Conservation (phyloP, 257 asterid genomes). For the Asclepias syriaca region DNA sequence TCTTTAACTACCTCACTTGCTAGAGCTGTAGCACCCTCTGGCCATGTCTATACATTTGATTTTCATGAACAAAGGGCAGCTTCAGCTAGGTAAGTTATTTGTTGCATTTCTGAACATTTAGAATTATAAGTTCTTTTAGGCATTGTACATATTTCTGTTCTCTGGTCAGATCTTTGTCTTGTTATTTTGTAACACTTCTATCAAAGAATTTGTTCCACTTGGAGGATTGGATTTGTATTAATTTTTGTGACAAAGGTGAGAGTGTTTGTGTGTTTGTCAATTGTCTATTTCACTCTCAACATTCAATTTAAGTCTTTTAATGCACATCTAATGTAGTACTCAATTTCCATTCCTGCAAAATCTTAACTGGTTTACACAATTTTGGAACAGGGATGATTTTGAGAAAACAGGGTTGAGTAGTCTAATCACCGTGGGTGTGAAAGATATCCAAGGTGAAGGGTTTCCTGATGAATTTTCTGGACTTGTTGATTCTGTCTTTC, state of each 20-base stretch:
- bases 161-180: not conserved
- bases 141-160: not conserved
- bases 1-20: slow-evolving; percentile 88
- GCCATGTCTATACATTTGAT: slow-evolving; percentile 87
- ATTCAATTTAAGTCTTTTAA: not conserved
- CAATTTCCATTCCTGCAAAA: not conserved
- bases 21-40: slow-evolving; percentile 75
- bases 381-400: slow-evolving; percentile 68
- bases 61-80: slow-evolving; percentile 95
- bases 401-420: slow-evolving; percentile 68
- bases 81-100: slow-evolving; percentile 63
- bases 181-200: not conserved
- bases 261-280: not conserved
- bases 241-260: not conserved
- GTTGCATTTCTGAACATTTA: not conserved
- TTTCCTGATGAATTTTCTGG: slow-evolving; percentile 76
- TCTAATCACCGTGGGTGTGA: slow-evolving; percentile 78
- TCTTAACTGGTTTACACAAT: not conserved
- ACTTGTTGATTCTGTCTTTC: slow-evolving; percentile 73
- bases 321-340: not conserved
- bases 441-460: slow-evolving; percentile 93
- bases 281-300: not conserved
- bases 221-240: not conserved
- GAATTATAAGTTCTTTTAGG: not conserved
- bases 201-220: not conserved